phyloP scores from a whole-genome alignment of 768 basidiomycete species.

The Serendipita sp. region DNA sequence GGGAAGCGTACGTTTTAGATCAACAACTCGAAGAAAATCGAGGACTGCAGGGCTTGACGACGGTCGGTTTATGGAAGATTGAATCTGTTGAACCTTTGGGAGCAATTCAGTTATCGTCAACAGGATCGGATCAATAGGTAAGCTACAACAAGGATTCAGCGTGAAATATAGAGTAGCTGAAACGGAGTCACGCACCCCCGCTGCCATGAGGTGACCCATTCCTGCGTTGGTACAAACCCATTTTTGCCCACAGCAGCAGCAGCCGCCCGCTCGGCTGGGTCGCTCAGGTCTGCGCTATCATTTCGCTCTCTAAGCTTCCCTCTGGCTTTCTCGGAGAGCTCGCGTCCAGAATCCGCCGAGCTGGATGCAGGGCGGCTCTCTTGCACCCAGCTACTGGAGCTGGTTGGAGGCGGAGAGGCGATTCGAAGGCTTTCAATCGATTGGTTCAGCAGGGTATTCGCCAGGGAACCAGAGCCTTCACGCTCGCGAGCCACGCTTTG shows the following conservation, averaged over 20 bases:
- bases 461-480: neutral
- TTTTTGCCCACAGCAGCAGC: conserved; percentile 64
- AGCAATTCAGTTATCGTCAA: conserved; percentile 76
- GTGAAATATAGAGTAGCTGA: neutral
- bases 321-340: conserved; percentile 68
- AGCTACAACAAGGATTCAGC: conserved; percentile 27
- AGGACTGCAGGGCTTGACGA: conserved; percentile 54
- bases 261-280: conserved; percentile 48
- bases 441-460: neutral
- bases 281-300: conserved; percentile 31
- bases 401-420: neutral
- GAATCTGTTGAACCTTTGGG: conserved; percentile 70
- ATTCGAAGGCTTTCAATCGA: neutral
- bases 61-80: conserved; percentile 45
- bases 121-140: conserved; percentile 81
- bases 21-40: conserved; percentile 57
- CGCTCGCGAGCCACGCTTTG: neutral
- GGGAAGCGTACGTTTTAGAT: conserved; percentile 59
- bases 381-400: neutral
- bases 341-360: conserved; percentile 31
- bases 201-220: conserved; percentile 97
- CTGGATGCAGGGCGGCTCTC: conserved; percentile 5
- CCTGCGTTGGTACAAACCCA: conserved; percentile 89
- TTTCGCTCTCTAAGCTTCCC: conserved; percentile 76
- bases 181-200: conserved; percentile 52